Evolutionary conservation across 2,329 filamentous ascomycete genomes (phyloP), one percentile per base, ranked within the genome.

Genomic region (Penicillium sp.): DNA sequence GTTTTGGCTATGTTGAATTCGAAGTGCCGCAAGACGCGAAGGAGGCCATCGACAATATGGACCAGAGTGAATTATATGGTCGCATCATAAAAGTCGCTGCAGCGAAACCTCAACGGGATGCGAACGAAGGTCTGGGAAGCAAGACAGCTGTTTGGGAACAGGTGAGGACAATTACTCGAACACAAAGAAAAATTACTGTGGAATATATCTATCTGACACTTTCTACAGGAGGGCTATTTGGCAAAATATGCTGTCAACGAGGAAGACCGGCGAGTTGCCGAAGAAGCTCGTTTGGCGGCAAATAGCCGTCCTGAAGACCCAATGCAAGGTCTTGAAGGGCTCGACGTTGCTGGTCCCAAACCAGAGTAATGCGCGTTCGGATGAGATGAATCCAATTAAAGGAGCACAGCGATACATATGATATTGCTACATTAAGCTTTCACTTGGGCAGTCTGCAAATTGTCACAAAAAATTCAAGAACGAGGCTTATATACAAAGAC

Each of bases 21-120:
- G 91, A 97, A 66, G 83, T 91, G 57, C 81, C 85, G 12, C 84
- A 87, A 57, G 94, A 99, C 74, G 93, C 92, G 26, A 87, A 87
- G 67, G 93, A 97, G 74, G 94, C 94, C 51, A 96, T 99, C 71
- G 91, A 97, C 80, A 99, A 99, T 71, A 97, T 99, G 93, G 91
- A 99, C 70, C 91, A 96, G 71, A 89, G 92, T 59, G 93, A 97
- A 76, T 83, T 99, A 47, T 97, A 93, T 70, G 95, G 94, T 11
- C 85, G 90, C 59, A 87, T 94, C 14, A 88, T 99, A 71, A 96
- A 92, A 72, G 93, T 97, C 52, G 92, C 91, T 46, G 83, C 88
- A 55, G 95, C 95, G 45, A 99, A 96, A 74, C 85, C 90, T 30
- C 91, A 94, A 61, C 97, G 96, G 79, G 90, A 90, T 65, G 83